Conservation (phyloP, 169 alveolate species). For the Gregarina niphandrodes region DNA sequence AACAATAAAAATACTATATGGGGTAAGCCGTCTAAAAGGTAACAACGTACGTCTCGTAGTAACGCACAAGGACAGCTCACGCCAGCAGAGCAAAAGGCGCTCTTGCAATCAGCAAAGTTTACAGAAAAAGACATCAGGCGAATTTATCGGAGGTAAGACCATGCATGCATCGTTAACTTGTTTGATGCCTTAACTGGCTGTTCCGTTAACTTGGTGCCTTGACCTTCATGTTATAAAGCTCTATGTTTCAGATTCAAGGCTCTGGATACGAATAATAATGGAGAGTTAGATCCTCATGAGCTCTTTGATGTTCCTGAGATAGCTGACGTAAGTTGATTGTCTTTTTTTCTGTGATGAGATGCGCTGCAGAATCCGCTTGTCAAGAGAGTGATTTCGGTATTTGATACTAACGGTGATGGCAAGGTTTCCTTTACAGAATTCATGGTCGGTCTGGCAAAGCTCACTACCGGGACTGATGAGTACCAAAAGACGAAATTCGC, state of each 20-base stretch:
- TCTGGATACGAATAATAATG: constrained; percentile 67
- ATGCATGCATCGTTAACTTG: no score
- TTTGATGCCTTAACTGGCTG: no score
- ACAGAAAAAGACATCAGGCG: constrained; percentile 64
- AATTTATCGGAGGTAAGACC: no score
- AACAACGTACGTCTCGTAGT: no score
- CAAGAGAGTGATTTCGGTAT: constrained; percentile 67
- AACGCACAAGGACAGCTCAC: constrained; percentile 22
- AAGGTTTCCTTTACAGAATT: constrained; percentile 80
- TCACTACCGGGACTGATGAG: constrained; percentile 60
- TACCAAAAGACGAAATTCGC: constrained; percentile 75
- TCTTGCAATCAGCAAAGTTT: constrained; percentile 55
- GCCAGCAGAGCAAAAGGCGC: constrained; percentile 37
- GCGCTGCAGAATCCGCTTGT: constrained; percentile 69
- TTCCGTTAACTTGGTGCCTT: no score
- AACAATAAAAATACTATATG: no score
- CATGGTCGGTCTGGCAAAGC: constrained; percentile 63
- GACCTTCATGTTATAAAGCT: no score
- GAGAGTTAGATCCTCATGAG: constrained; percentile 75
- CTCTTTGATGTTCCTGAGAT: constrained; percentile 78
- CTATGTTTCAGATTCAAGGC: constrained; percentile 58
- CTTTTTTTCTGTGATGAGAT: not conserved
- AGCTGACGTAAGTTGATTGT: constrained; percentile 36
- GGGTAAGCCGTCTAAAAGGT: no score
- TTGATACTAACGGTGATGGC: constrained; percentile 81